Percentiles rank a stretch among this genome's conserved stretches.
Conservation (phyloP, 495 filamentous ascomycete genomes). For the Collariella sp. region DNA sequence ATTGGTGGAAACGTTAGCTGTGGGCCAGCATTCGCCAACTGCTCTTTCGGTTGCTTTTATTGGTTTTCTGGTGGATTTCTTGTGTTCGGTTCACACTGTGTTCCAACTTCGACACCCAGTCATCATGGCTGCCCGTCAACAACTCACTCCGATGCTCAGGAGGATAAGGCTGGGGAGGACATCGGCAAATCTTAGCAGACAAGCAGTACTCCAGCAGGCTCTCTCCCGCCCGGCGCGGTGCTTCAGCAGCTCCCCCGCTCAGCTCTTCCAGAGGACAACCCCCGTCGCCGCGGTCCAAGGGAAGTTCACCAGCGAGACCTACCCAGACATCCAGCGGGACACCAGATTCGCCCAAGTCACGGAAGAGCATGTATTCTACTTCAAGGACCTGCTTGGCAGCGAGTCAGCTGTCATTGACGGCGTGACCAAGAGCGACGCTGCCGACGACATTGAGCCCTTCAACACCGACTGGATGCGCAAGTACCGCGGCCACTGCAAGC, state of each 20-base stretch:
- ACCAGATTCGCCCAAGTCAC: constrained; percentile 62
- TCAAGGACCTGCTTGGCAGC: constrained; percentile 64
- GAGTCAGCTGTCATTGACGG: constrained; percentile 79
- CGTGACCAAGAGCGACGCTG: constrained; percentile 55
- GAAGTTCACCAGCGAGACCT: constrained; percentile 72
- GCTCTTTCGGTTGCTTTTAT: background rate
- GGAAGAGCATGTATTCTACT: constrained; percentile 67
- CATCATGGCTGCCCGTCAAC: constrained; percentile 21
- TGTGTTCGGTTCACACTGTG: background rate
- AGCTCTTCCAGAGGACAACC: constrained; percentile 22
- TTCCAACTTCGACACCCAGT: background rate
- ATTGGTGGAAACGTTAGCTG: background rate
- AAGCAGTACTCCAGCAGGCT: constrained; percentile 12
- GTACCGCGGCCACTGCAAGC: constrained; percentile 79
- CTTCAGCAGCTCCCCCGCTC: constrained; percentile 29
- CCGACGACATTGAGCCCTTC: constrained; percentile 79
- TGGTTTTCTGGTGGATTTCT: background rate
- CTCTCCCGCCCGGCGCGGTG: constrained; percentile 18
- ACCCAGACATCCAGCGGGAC: constrained; percentile 76
- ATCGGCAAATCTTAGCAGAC: constrained; percentile 7
- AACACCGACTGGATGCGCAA: constrained; percentile 99
- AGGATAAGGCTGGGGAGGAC: constrained; percentile 17
- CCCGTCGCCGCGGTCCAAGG: constrained; percentile 29
- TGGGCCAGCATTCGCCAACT: background rate
- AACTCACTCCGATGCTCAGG: constrained; percentile 16